phyloP scores from a whole-genome alignment of 1,139 yeast species.

The Diutina mesorugosa region DNA sequence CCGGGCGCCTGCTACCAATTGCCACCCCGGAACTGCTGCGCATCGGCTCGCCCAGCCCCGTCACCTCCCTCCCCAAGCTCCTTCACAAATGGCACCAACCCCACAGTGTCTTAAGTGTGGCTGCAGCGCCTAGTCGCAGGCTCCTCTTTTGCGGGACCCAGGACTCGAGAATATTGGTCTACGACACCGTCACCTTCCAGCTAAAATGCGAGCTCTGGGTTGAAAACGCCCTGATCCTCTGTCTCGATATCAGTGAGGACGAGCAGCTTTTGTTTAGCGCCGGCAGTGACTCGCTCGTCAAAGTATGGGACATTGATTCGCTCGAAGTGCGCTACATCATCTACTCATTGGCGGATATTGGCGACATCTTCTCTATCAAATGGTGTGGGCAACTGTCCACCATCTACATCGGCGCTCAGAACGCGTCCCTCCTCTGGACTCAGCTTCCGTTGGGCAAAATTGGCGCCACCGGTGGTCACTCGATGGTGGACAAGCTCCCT shows the following conservation, averaged over 20 bases:
- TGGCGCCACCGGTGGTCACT: not conserved
- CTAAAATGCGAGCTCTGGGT: conserved; percentile 29
- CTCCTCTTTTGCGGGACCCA: conserved; percentile 87
- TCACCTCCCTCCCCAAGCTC: conserved; percentile 4
- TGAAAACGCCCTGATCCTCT: conserved; percentile 64
- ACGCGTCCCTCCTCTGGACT: conserved; percentile 77
- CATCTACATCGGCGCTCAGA: conserved; percentile 80
- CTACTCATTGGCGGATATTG: conserved; percentile 78
- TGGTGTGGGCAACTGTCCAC: conserved; percentile 53
- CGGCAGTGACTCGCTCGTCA: conserved; percentile 80
- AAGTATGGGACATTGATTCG: conserved; percentile 55
- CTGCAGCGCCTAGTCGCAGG: conserved; percentile 45
- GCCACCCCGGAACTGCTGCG: not conserved
- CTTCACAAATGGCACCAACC: conserved; percentile 70
- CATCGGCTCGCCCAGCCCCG: not conserved
- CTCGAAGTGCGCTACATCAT: conserved; percentile 38
- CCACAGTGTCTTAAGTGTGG: conserved; percentile 68
- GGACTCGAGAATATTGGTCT: conserved; percentile 67
- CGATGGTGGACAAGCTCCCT: conserved; percentile 42
- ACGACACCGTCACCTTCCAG: conserved; percentile 55
- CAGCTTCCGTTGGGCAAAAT: conserved; percentile 7
- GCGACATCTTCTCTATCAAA: conserved; percentile 78
- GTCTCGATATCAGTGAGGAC: conserved; percentile 45
- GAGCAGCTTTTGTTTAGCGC: conserved; percentile 66
- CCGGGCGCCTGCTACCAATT: conserved; percentile 1